These are phyloP conservation scores for Pyrenophora teres DNA, from an alignment of 2,329 filamentous ascomycete genomes.

Conservation along the genomic window DNA sequence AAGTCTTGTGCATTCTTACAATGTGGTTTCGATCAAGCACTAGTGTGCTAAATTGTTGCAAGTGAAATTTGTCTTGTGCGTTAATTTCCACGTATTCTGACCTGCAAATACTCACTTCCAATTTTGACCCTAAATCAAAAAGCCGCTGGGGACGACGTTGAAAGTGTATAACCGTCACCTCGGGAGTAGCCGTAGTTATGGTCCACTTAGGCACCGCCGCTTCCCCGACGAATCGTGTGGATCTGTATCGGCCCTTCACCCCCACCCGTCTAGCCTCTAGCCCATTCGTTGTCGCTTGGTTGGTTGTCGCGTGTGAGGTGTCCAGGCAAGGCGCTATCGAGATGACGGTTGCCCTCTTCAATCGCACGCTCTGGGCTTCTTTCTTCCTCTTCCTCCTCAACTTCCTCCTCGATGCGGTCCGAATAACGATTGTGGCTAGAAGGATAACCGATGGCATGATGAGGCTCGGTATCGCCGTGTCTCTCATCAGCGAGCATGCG, in stretches of 20 bases:
- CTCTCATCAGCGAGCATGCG: slow-evolving; percentile 39
- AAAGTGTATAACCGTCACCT: too few species aligned
- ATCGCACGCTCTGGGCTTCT: slow-evolving; percentile 22
- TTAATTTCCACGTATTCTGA: too few species aligned
- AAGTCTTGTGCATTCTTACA: too few species aligned
- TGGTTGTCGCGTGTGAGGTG: slow-evolving; percentile 23
- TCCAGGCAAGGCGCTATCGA: slow-evolving; percentile 24
- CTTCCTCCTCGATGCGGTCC: slow-evolving; percentile 39
- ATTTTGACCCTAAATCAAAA: too few species aligned
- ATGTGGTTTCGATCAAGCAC: too few species aligned
- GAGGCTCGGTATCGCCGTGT: slow-evolving; percentile 24
- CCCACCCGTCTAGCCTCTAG: slow-evolving; percentile 10
- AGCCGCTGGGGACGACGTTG: too few species aligned
- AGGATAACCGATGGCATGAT: slow-evolving; percentile 30
- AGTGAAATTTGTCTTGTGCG: too few species aligned
- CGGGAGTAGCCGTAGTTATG: too few species aligned
- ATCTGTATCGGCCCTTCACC: not conserved
- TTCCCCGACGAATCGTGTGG: not conserved
- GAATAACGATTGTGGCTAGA: slow-evolving; percentile 36
- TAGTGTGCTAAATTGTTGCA: too few species aligned
- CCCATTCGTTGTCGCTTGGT: slow-evolving; percentile 36
- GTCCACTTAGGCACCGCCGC: not conserved
- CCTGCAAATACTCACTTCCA: too few species aligned
- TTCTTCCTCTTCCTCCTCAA: slow-evolving; percentile 23
- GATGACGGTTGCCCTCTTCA: slow-evolving; percentile 23